Base-by-base conservation (phyloP, 352 stramenopile genomes). In the Elongisporangium undulatum region DNA sequence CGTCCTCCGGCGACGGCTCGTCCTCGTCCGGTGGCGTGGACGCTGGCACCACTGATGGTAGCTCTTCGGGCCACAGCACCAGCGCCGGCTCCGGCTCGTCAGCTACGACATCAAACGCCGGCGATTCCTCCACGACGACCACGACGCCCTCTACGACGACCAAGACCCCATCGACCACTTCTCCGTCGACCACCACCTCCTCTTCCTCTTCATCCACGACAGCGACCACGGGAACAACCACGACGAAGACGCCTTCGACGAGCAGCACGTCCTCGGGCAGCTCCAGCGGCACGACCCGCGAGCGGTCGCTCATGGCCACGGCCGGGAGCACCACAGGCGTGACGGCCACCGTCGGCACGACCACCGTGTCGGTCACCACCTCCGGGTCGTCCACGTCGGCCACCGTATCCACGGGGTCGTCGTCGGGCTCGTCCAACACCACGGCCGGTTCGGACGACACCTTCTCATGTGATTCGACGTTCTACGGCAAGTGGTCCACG, bases 401-500 rank as follows among this genome's bases (percentile, higher is more conserved):
- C 1, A 68, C 69, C 16, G 62, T 55, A 48, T 61, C 63, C 4
- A 67, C 64, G 5, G 48, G 51, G 17, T 51, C 34, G 0, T 61
- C 61, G 0, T 60, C 59, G 12, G 56, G 22, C 5, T 19, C 39
- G 29, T 53, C 58, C 19, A 21, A 20, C 8, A 62, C 53, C 24
- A 64, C 59, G 19, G 57, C 61, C 0, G 51, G 50, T 13, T 61
- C 55, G 8, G 71, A 62, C 17, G 74, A 83, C 56, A 71, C 66
- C 10, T 72, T 94, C 51, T 74, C 64, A 13, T 94, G 85, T 39
- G 85, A 94, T 63, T 83, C 75, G 55, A 81, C 71, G 2, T 94
- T 94, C 58, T 94, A 94, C 77, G 82, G 69, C 41, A 59, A 81
- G 62, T 94, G 85, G 85, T 58, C 85, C 56, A 86, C 69, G 17